phyloP scores from a whole-genome alignment of 2,329 filamentous ascomycete species.

The Aureobasidium sp. region DNA sequence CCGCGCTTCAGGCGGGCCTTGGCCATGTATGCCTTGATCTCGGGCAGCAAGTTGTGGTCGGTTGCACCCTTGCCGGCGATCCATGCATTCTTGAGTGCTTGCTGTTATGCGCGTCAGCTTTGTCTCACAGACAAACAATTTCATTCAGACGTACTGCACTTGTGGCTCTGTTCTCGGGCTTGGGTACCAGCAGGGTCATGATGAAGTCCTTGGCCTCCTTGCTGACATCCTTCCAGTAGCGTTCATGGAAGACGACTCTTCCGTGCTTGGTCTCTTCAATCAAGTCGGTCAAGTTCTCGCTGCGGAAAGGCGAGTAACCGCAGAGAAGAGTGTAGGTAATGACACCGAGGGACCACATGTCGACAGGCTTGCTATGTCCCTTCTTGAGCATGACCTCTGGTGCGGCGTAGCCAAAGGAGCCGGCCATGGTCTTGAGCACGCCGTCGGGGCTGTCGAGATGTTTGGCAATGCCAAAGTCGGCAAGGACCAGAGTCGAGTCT shows the following conservation, averaged over 20 bases:
- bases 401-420: constrained; percentile 94
- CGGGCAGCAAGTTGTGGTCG: constrained; percentile 93
- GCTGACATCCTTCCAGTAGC: constrained; percentile 98
- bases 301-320: constrained; percentile 95
- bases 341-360: constrained; percentile 99
- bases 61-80: constrained; percentile 84
- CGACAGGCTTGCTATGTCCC: constrained; percentile 94
- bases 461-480: constrained; percentile 98
- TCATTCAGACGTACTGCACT: constrained; percentile 55
- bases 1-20: constrained; percentile 85
- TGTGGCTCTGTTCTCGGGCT: constrained; percentile 67
- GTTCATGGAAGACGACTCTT: constrained; percentile 87
- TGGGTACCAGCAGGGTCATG: constrained; percentile 67
- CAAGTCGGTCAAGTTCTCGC: constrained; percentile 84
- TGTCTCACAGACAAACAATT: not conserved
- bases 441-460: constrained; percentile 88
- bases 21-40: constrained; percentile 90
- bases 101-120: constrained; percentile 36
- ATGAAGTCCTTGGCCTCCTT: constrained; percentile 95
- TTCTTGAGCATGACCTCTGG: constrained; percentile 98
- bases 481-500: constrained; percentile 81
- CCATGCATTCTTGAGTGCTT: constrained; percentile 79
- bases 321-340: constrained; percentile 98
- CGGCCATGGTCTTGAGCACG: constrained; percentile 95
- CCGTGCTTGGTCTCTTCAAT: constrained; percentile 87